These are phyloP conservation scores for Porodaedalea pini DNA, from an alignment of 1,284 basidiomycete species.

Conservation along the genomic window DNA sequence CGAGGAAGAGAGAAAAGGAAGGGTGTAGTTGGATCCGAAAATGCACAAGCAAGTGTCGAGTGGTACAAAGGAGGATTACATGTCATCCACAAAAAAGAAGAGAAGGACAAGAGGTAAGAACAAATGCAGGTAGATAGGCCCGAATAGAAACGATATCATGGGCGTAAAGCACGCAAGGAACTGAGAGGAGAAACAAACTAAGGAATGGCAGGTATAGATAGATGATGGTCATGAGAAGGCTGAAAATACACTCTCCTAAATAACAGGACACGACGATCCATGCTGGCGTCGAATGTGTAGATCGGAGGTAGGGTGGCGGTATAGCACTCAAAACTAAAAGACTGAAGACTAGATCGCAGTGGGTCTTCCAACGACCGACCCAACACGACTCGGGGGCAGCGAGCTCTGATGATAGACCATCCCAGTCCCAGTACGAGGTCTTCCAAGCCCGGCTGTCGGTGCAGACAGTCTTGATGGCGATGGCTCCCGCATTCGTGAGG, in stretches of 20 bases:
- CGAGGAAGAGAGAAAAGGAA: neutral
- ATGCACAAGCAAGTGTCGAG: neutral
- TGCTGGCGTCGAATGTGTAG: neutral
- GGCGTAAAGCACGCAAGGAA: neutral
- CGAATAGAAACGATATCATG: no score
- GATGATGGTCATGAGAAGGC: no score
- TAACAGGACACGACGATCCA: neutral
- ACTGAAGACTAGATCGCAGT: neutral
- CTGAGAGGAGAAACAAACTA: neutral
- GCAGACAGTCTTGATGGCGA: conserved; percentile 18
- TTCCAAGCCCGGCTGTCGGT: conserved; percentile 27
- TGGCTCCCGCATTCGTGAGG: neutral
- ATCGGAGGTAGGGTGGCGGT: neutral
- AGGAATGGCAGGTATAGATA: neutral
- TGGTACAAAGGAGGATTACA: neutral
- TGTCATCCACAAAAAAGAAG: neutral
- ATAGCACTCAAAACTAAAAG: neutral
- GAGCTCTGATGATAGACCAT: conserved; percentile 51
- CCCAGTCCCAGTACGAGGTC: conserved; percentile 62
- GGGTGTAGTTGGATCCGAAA: neutral
- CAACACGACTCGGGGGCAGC: neutral
- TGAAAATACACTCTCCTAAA: neutral
- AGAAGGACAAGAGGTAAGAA: neutral
- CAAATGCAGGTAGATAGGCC: no score
- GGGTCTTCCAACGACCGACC: no score